These are phyloP conservation scores for Alternaria metachromatica DNA, from an alignment of 2,329 filamentous ascomycete species.

Conservation along the genomic window DNA sequence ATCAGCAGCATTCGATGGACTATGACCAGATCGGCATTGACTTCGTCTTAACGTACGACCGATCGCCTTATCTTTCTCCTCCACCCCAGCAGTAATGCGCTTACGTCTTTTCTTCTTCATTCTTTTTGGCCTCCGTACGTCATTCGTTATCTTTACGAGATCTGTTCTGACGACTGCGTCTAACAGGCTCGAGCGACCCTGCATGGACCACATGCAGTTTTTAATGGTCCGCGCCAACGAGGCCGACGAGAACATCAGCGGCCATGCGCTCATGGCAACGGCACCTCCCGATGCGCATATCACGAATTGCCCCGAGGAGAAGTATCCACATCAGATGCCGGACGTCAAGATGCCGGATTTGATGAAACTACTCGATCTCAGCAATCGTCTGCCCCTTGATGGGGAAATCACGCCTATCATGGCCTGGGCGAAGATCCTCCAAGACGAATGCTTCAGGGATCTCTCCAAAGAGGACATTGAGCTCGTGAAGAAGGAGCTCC, in stretches of 20 bases:
- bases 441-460: slow-evolving; percentile 63
- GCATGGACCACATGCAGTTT: slow-evolving; percentile 88
- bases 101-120: slow-evolving; percentile 26
- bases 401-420: slow-evolving; percentile 95
- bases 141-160: slow-evolving; percentile 26
- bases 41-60: slow-evolving; percentile 88
- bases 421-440: slow-evolving; percentile 85
- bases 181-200: slow-evolving; percentile 83
- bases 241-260: slow-evolving; percentile 67
- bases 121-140: slow-evolving; percentile 33
- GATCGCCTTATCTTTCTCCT: slow-evolving; percentile 64
- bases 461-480: slow-evolving; percentile 73
- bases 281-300: slow-evolving; percentile 77
- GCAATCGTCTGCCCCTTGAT: slow-evolving; percentile 79
- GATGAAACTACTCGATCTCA: slow-evolving; percentile 81
- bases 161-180: slow-evolving; percentile 41
- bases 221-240: slow-evolving; percentile 67
- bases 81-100: slow-evolving; percentile 48
- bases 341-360: slow-evolving; percentile 76
- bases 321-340: slow-evolving; percentile 75
- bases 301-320: slow-evolving; percentile 60
- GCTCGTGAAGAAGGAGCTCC: slow-evolving; percentile 74
- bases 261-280: slow-evolving; percentile 91
- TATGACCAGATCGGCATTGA: slow-evolving; percentile 87
- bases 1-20: slow-evolving; percentile 61